Evolutionary conservation across 1,284 basidiomycete genomes (phyloP).

Genomic region (Naganishia sp.): DNA sequence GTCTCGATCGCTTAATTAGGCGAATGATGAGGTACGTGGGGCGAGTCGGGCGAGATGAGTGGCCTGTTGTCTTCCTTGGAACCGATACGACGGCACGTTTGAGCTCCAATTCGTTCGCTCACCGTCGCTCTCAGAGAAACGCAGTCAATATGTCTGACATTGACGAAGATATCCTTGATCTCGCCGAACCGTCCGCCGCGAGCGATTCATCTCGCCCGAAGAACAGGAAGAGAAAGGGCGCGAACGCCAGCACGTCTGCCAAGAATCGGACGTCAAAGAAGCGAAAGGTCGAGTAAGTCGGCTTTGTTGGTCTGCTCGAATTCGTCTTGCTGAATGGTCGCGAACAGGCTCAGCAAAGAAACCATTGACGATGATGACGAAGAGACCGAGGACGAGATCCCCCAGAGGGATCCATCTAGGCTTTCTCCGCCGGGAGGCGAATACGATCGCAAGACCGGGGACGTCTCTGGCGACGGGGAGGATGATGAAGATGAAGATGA

Average conservation of each 20-base stretch:
- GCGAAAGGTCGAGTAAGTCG: conserved; percentile 25
- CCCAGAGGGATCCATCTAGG: conserved; percentile 24
- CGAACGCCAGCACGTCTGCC: conserved; percentile 1
- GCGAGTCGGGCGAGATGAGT: conserved; percentile 8
- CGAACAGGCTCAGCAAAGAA: conserved; percentile 19
- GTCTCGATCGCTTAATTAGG: background rate
- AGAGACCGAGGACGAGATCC: conserved; percentile 30
- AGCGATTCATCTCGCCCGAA: conserved; percentile 23
- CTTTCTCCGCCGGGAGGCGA: conserved; percentile 13
- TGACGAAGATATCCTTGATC: conserved; percentile 31
- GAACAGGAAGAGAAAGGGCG: conserved; percentile 29
- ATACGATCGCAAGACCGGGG: conserved; percentile 39
- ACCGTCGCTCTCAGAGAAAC: background rate
- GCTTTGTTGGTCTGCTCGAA: background rate
- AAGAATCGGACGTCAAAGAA: conserved; percentile 27
- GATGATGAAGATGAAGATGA: conserved; percentile 51
- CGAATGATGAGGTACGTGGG: background rate
- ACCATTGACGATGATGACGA: conserved; percentile 30
- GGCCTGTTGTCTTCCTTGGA: background rate
- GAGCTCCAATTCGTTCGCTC: background rate
- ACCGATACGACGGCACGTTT: background rate
- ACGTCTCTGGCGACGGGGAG: conserved; percentile 47
- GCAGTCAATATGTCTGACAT: conserved; percentile 22
- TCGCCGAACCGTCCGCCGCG: conserved; percentile 26
- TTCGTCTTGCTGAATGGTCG: background rate